Evolutionary conservation across 202 grass and related monocot genomes (phyloP), one percentile per base, ranked within the genome.

Genomic region (Hordeum pubiflorum): DNA sequence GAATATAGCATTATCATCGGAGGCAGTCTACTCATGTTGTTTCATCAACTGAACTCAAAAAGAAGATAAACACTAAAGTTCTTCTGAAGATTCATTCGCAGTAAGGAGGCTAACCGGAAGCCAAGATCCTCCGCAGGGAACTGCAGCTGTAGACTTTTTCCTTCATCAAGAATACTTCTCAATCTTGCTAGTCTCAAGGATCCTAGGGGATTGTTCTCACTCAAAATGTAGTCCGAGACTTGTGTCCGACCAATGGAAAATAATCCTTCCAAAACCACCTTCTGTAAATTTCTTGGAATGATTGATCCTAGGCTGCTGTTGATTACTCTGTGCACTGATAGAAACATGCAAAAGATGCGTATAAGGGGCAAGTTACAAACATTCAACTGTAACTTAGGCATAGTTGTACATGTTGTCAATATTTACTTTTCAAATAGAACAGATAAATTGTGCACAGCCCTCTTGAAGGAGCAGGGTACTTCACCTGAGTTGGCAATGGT

Each of bases 121-220:
- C 92, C 95, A 80, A 98, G 95, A 89, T 94, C 95, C 65, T 98
- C 92, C 44, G 91, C 89, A 73, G 92, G 95, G 80, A 98, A 98
- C 69, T 98, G 92, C 15, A 98, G 86, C 69, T 94, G 92, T 22
- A 98, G 88, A 72, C 90, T 98, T 82, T 94, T 93, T 18, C 95
- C 95, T 89, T 94, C 92, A 79, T 91, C 86, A 82, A 98, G 84
- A 84, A 98, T 93, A 69, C 75, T 92, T 81, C 85, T 94, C 54
- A 98, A 52, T 79, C 87, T 94, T 79, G 78, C 82, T 24, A 94
- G 70, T 64, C 92, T 89, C 64, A 82, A 86, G 52, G 85, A 85
- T 18, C 95, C 95, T 13, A 98, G 10, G 2, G 92, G 95, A 10
- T 93, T 98, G 70, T 89, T 93, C 68, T 94, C 92, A 78, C 94